Evolutionary conservation across 1,139 yeast species (phyloP).

Genomic region (Yamadazyma conglobata): DNA sequence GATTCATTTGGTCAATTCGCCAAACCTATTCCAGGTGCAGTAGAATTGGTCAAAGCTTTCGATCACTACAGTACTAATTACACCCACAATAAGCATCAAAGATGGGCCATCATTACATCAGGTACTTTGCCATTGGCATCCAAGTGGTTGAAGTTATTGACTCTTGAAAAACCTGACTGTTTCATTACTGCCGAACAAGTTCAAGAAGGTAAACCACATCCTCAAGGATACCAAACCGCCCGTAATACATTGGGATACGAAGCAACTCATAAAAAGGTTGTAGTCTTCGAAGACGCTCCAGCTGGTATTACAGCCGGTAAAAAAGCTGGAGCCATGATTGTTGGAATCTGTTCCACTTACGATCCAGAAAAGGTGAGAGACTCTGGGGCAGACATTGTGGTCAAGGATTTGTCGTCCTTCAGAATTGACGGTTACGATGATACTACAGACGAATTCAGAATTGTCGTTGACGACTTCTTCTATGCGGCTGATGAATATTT

Average conservation of each 20-base stretch:
- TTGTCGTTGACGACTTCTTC: constrained; percentile 40
- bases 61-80: constrained; percentile 34
- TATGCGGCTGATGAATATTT: constrained; percentile 40
- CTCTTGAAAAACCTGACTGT: constrained; percentile 59
- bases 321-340: constrained; percentile 76
- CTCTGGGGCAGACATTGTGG: constrained; percentile 96
- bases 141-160: constrained; percentile 70
- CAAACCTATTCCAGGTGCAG: constrained; percentile 71
- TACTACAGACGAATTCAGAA: constrained; percentile 46
- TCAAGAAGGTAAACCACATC: constrained; percentile 75
- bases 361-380: constrained; percentile 80
- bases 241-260: constrained; percentile 56
- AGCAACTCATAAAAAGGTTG: constrained; percentile 44
- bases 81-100: constrained; percentile 44
- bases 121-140: constrained; percentile 76
- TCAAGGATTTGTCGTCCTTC: constrained; percentile 69
- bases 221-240: constrained; percentile 72
- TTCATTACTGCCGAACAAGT: constrained; percentile 82
- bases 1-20: constrained; percentile 69
- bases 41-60: constrained; percentile 56
- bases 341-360: constrained; percentile 81
- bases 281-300: constrained; percentile 86
- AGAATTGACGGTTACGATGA: constrained; percentile 40
- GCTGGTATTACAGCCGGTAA: constrained; percentile 84
- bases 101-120: constrained; percentile 84